phyloP scores from a whole-genome alignment of 208 protist species.

The Crithidia fasciculata region DNA sequence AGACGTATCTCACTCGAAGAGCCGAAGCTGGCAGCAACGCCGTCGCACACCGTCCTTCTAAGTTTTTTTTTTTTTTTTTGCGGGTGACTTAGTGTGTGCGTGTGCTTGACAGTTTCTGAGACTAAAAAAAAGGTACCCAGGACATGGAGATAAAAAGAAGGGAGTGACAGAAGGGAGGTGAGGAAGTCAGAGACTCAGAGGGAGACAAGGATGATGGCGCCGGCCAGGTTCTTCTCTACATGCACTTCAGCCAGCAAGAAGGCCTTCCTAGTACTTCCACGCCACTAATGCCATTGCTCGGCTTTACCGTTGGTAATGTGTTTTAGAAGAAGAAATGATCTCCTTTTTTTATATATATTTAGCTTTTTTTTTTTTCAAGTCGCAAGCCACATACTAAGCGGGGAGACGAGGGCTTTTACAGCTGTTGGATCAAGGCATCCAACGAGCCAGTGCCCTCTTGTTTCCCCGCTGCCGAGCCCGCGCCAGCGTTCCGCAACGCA shows the following conservation, averaged over 20 bases:
- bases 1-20: no score
- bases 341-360: no score
- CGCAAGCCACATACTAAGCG: neutral
- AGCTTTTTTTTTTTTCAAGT: neutral
- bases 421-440: neutral
- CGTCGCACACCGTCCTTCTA: no score
- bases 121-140: neutral
- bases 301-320: no score
- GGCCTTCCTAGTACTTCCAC: no score
- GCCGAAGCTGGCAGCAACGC: no score
- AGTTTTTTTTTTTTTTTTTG: neutral
- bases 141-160: neutral
- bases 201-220: no score
- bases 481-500: neutral
- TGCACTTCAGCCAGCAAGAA: no score
- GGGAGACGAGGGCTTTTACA: neutral
- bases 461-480: neutral
- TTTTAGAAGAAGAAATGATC: no score
- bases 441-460: conserved; percentile 5
- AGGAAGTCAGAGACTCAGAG: neutral
- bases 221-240: no score
- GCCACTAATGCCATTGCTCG: no score
- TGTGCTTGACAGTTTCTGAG: no score
- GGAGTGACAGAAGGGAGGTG: neutral
- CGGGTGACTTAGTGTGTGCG: neutral